Evolutionary conservation across 2,329 filamentous ascomycete genomes (phyloP), one percentile per base, ranked within the genome.

Genomic region (Monilinia polystroma): DNA sequence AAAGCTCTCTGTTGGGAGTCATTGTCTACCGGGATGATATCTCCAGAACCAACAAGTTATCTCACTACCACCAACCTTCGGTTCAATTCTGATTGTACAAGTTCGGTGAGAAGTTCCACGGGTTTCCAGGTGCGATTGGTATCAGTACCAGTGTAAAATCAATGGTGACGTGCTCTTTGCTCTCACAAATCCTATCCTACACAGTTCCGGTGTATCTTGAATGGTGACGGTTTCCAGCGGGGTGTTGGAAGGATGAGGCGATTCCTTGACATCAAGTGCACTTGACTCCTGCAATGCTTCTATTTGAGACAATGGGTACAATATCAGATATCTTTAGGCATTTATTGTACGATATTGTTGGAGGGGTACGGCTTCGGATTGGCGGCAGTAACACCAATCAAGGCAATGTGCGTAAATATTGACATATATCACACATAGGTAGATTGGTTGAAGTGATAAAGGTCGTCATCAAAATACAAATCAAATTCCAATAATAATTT

Each of bases 341-440:
- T 56, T 56, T 64, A 26, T 55, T 64, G 62, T 64, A 57, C 62
- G 38, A 64, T 64, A 18, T 55, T 26, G 38, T 56, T 64, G 52
- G 51, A 64, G 52, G 52, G 62, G 62, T 64, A 51, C 58, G 51
- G 38, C 52, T 64, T 56, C 52, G 51, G 62, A 23, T 56, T 23
- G 62, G 52, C 52, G 41, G 52, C 32, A 56, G 62, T 60, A 60
- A 51, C 58, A 60, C 51, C 58, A 60, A 60, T 51, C 4, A 38
- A 51, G 20, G 58, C 18, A 60, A 51, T 59, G 57, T 59, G 29
- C 43, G 41, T 59, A 12, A 12, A 49, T 49, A 49, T 49, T 60
- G 57, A 35, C 43, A 47, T 59, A 3, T 32, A 59, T 59, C 41
- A 59, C 29, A 59, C 56, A 45, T 59, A 41, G 23, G 47, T 32